Percentiles rank a stretch among this genome's conserved stretches.
phyloP scores from a whole-genome alignment of 371 early-diverging fungal genomes.

The Mucor indicus region DNA sequence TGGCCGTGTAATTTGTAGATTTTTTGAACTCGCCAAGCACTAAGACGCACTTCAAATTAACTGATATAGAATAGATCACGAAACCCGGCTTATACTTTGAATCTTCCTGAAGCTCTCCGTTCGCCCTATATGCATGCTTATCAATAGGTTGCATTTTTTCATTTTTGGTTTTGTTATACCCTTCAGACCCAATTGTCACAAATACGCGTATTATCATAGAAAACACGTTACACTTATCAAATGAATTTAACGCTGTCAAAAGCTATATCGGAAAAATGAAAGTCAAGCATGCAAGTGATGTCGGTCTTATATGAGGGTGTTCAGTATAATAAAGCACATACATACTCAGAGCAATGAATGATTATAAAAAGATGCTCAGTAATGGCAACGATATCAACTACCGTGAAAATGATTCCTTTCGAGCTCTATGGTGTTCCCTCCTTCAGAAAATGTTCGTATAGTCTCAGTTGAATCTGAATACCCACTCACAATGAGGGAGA shows the following conservation, averaged over 20 bases:
- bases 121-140: no score
- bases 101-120: no score
- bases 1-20: no score
- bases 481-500: neutral
- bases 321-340: constrained; percentile 11
- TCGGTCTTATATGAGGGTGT: constrained; percentile 3
- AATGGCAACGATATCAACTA: constrained; percentile 3
- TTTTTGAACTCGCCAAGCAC: no score
- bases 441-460: constrained; percentile 4
- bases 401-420: constrained; percentile 8
- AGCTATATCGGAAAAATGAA: constrained; percentile 10
- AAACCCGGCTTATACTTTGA: no score
- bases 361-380: constrained; percentile 7
- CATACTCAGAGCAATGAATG: constrained; percentile 7
- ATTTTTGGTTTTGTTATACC: constrained; percentile 10
- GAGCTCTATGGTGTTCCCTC: constrained; percentile 6
- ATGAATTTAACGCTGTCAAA: constrained; percentile 10
- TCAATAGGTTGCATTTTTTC: no score
- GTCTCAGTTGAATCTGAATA: constrained; percentile 10
- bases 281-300: constrained; percentile 8
- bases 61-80: no score
- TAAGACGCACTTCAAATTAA: no score
- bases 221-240: constrained; percentile 8
- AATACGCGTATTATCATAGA: constrained; percentile 6
- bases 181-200: constrained; percentile 6